Conservation (phyloP, 106 monocot species). For the Dendrobium huoshanense region DNA sequence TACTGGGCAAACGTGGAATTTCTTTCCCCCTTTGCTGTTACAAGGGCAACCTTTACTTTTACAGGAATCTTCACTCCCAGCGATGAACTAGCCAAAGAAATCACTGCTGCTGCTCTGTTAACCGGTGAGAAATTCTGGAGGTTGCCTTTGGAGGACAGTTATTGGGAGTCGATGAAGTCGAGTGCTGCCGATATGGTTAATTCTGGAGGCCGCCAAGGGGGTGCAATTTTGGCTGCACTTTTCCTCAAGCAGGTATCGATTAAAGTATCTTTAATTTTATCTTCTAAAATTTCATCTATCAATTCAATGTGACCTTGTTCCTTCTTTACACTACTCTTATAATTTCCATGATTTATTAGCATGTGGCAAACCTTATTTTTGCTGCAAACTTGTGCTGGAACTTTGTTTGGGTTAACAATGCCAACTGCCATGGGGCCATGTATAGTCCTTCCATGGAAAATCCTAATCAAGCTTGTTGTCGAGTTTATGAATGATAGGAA, state of each 20-base stretch:
- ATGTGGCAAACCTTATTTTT: too few species aligned
- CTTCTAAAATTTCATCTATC: background rate
- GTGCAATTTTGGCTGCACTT: slow-evolving; percentile 66
- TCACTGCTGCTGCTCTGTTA: slow-evolving; percentile 33
- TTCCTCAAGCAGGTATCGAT: slow-evolving; percentile 62
- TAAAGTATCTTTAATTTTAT: background rate
- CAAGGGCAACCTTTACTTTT: background rate
- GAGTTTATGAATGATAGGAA: too few species aligned
- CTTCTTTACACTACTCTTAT: background rate
- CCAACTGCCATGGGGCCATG: too few species aligned
- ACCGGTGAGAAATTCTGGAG: slow-evolving; percentile 73
- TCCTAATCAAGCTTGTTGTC: background rate
- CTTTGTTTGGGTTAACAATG: too few species aligned
- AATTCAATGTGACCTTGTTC: background rate
- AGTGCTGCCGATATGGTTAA: slow-evolving; percentile 77
- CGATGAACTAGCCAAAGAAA: slow-evolving; percentile 61
- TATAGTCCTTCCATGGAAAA: background rate
- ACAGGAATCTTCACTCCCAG: slow-evolving; percentile 58
- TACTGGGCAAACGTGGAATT: too few species aligned
- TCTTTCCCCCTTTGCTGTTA: too few species aligned
- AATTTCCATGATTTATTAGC: too few species aligned
- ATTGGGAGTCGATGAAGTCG: slow-evolving; percentile 78
- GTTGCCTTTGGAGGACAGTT: slow-evolving; percentile 69
- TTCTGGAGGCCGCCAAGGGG: slow-evolving; percentile 56
- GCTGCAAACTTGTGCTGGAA: too few species aligned